Conservation (phyloP, 2,329 filamentous ascomycete genomes). For the Monilinia polystroma region DNA sequence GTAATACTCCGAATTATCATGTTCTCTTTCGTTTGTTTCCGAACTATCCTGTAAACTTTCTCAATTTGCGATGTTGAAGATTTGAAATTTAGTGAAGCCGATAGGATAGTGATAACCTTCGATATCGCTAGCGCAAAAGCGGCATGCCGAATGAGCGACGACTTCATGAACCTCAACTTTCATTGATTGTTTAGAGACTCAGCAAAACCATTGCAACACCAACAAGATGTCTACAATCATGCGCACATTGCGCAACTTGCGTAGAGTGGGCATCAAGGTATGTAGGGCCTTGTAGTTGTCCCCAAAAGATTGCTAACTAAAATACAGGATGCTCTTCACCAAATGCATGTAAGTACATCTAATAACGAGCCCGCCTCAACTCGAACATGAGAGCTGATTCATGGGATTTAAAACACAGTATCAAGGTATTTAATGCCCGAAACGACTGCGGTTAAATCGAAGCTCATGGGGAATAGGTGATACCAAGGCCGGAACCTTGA, state of each 20-base stretch:
- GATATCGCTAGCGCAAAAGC: slow-evolving; percentile 29
- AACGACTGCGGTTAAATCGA: slow-evolving; percentile 1
- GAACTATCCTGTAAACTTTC: slow-evolving; percentile 3
- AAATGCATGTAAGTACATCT: slow-evolving; percentile 75
- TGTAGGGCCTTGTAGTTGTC: slow-evolving; percentile 27
- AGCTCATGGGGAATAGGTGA: slow-evolving; percentile 62
- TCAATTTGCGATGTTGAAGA: slow-evolving; percentile 2
- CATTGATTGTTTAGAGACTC: slow-evolving; percentile 2
- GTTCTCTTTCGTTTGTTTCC: slow-evolving; percentile 18
- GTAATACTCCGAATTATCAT: slow-evolving; percentile 43
- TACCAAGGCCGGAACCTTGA: slow-evolving; percentile 86
- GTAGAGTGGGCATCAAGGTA: slow-evolving; percentile 86
- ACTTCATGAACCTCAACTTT: slow-evolving; percentile 25
- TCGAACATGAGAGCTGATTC: slow-evolving; percentile 29
- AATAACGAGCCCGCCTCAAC: slow-evolving; percentile 31
- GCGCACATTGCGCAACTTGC: slow-evolving; percentile 82
- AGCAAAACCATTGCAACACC: slow-evolving; percentile 34
- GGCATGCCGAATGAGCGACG: slow-evolving; percentile 28
- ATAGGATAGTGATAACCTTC: slow-evolving; percentile 5
- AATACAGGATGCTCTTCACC: slow-evolving; percentile 79
- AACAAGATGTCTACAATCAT: slow-evolving; percentile 83
- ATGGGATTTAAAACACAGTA: slow-evolving; percentile 32
- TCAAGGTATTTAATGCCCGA: slow-evolving; percentile 32
- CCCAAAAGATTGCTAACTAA: slow-evolving; percentile 42
- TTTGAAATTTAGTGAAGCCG: slow-evolving; percentile 22